Conservation (phyloP, 2,329 filamentous ascomycete species). For the Aspergillus sp. region DNA sequence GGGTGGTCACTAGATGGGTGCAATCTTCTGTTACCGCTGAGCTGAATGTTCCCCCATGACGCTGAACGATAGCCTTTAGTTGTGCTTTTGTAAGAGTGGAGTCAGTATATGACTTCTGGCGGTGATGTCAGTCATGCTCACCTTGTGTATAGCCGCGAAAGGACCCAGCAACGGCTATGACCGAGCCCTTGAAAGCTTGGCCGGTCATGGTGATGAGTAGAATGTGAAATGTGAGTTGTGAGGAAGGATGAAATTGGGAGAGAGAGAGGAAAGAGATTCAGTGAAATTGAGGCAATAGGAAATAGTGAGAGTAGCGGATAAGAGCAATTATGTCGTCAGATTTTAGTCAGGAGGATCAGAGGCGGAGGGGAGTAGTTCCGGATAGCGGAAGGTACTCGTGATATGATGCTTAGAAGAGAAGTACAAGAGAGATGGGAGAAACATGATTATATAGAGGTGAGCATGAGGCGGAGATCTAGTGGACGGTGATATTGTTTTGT, state of each 20-base stretch:
- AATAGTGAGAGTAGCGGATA: neutral
- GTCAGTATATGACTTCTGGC: conserved; percentile 1
- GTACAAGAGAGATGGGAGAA: neutral
- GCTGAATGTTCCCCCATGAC: conserved; percentile 37
- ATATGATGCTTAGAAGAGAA: neutral
- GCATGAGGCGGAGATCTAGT: neutral
- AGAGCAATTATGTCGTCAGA: neutral
- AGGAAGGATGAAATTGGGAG: neutral
- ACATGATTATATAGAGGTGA: neutral
- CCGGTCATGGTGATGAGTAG: conserved; percentile 9
- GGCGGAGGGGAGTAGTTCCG: neutral
- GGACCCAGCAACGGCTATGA: conserved; percentile 62
- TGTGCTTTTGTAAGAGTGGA: conserved; percentile 10
- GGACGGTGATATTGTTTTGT: neutral
- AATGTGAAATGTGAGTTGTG: neutral
- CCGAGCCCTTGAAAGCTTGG: conserved; percentile 30
- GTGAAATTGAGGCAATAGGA: neutral
- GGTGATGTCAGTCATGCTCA: conserved; percentile 18
- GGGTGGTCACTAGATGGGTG: conserved; percentile 43
- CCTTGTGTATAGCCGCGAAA: conserved; percentile 59
- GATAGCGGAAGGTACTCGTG: neutral
- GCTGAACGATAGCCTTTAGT: conserved; percentile 31
- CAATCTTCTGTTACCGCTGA: conserved; percentile 32
- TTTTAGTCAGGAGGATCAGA: neutral
- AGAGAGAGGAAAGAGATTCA: neutral